phyloP scores from a whole-genome alignment of 345 rosid genomes.

The Psidium guajava region DNA sequence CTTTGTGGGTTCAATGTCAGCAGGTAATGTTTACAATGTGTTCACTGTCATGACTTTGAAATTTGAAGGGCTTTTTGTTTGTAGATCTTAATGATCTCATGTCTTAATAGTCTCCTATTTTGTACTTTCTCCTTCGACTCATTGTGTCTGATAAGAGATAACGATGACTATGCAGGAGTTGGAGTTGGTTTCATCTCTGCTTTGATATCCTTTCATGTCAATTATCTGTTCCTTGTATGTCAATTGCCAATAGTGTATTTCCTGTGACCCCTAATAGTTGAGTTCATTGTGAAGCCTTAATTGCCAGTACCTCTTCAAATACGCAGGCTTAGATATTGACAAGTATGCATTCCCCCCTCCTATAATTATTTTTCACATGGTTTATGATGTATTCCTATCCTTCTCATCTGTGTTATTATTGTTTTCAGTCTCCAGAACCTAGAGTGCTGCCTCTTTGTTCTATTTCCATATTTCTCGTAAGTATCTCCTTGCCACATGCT shows the following conservation, averaged over 20 bases:
- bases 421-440: constrained; percentile 82
- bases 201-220: constrained; percentile 68
- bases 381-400: background rate
- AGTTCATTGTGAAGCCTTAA: constrained; percentile 56
- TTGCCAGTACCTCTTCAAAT: constrained; percentile 82
- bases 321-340: constrained; percentile 95
- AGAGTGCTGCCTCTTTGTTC: constrained; percentile 97
- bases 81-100: background rate
- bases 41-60: background rate
- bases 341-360: constrained; percentile 47
- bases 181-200: constrained; percentile 97
- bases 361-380: constrained; percentile 1
- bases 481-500: background rate
- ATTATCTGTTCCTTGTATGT: background rate
- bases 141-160: background rate
- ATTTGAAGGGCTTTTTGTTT: background rate
- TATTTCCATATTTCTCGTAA: constrained; percentile 52
- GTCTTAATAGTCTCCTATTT: background rate
- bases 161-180: constrained; percentile 49
- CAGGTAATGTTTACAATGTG: constrained; percentile 35
- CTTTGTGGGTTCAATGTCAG: constrained; percentile 94
- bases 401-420: background rate
- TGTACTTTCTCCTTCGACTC: background rate
- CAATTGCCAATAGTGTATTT: background rate
- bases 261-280: background rate